Percentiles rank a stretch among this genome's conserved stretches.
Conservation (phyloP, 768 basidiomycete species). For the Mycena metata region DNA sequence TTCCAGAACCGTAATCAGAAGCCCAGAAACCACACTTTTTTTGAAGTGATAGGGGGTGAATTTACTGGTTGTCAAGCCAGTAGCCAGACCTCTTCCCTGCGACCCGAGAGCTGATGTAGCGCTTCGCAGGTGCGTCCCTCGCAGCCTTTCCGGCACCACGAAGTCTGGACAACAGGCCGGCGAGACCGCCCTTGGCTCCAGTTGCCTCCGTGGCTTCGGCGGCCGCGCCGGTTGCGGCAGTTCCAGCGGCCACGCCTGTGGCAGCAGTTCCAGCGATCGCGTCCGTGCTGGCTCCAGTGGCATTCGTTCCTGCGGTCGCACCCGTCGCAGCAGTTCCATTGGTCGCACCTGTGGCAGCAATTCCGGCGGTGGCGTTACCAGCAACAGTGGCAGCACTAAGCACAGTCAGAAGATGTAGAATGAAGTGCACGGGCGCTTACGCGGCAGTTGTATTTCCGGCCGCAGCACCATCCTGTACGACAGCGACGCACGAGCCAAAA, state of each 20-base stretch:
- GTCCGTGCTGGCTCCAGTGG: not conserved
- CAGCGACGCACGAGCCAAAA: slow-evolving; percentile 33
- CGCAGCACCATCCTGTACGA: not conserved
- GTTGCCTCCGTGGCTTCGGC: no score
- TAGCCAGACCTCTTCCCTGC: slow-evolving; percentile 33
- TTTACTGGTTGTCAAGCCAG: no score
- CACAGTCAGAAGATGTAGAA: no score
- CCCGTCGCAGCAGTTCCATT: not conserved
- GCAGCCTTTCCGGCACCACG: not conserved
- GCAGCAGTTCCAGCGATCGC: not conserved
- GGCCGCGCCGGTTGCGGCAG: not conserved
- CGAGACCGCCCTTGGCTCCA: slow-evolving; percentile 11
- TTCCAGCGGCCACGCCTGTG: no score
- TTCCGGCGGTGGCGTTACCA: no score
- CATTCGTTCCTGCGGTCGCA: slow-evolving; percentile 2
- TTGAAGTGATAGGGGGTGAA: no score
- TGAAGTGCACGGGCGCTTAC: no score
- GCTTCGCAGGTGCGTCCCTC: slow-evolving; percentile 11
- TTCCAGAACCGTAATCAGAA: no score
- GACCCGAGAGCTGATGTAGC: slow-evolving; percentile 33
- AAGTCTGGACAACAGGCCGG: not conserved
- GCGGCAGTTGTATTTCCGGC: not conserved
- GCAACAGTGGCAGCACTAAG: no score
- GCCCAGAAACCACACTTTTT: no score
- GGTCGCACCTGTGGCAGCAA: not conserved